phyloP scores from a whole-genome alignment of 331 rosid genomes.

The Pyrus hybrid region DNA sequence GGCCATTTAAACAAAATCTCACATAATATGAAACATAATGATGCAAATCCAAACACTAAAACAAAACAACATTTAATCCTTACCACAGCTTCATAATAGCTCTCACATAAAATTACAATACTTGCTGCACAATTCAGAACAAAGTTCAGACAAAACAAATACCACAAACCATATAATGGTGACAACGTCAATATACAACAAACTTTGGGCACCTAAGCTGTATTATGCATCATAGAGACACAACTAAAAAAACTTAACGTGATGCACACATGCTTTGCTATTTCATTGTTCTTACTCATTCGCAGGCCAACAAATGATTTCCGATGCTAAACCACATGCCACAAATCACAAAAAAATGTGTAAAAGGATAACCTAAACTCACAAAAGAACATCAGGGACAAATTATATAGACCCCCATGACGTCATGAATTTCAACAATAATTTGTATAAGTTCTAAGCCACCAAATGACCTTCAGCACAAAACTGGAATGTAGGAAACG shows the following conservation, averaged over 20 bases:
- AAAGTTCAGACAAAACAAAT: not conserved
- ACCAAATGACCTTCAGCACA: not conserved
- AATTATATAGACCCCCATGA: not conserved
- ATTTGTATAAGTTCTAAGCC: not conserved
- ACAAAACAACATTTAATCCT: not conserved
- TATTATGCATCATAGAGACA: not conserved
- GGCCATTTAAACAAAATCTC: not conserved
- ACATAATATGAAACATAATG: not conserved
- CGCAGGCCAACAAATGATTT: not conserved
- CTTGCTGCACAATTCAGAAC: not conserved
- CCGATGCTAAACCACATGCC: not conserved
- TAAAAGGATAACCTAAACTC: not conserved
- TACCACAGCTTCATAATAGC: not conserved
- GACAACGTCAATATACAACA: not conserved
- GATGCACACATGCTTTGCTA: not conserved
- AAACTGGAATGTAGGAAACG: not conserved
- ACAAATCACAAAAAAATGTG: not conserved
- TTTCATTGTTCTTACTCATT: not conserved
- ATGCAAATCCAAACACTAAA: not conserved
- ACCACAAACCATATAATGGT: not conserved
- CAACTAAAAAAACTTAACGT: not conserved
- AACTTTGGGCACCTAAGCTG: not conserved
- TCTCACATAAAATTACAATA: not conserved
- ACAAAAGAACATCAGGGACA: not conserved
- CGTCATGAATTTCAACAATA: not conserved